phyloP scores from a whole-genome alignment of 495 filamentous ascomycete species.

The Penicillium crystallinum region DNA sequence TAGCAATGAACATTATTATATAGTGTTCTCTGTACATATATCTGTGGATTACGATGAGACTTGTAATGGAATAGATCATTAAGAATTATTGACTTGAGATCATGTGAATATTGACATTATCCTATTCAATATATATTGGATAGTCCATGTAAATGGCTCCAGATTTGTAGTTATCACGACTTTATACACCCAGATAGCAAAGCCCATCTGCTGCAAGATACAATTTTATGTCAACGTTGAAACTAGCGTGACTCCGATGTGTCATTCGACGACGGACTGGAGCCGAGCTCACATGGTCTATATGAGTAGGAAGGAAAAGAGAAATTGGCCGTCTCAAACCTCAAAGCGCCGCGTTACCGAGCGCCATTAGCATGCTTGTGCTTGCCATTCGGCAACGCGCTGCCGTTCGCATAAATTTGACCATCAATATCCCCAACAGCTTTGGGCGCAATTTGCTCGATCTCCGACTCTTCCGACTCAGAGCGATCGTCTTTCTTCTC shows the following conservation, averaged over 20 bases:
- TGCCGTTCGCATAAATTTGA: not conserved
- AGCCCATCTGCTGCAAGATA: not conserved
- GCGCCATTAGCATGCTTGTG: not conserved
- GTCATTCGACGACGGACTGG: no score
- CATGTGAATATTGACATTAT: not conserved
- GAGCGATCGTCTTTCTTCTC: constrained; percentile 28
- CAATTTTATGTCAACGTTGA: not conserved
- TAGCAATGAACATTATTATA: not conserved
- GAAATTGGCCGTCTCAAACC: no score
- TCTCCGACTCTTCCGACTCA: constrained; percentile 7
- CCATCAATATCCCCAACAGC: not conserved
- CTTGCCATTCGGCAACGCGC: not conserved
- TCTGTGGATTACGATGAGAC: not conserved
- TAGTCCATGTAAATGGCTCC: not conserved
- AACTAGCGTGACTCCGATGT: not conserved
- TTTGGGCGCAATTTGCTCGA: constrained; percentile 6
- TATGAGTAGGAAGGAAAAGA: not conserved
- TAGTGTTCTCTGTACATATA: not conserved
- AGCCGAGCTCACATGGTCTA: not conserved
- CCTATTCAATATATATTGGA: not conserved
- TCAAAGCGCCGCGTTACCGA: no score
- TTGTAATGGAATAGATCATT: not conserved
- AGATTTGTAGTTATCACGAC: not conserved
- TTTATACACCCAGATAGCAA: not conserved
- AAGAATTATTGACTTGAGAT: not conserved